Evolutionary conservation across 2,329 filamentous ascomycete genomes (phyloP), one percentile per base, ranked within the genome.

Genomic region (Nemania serpens): DNA sequence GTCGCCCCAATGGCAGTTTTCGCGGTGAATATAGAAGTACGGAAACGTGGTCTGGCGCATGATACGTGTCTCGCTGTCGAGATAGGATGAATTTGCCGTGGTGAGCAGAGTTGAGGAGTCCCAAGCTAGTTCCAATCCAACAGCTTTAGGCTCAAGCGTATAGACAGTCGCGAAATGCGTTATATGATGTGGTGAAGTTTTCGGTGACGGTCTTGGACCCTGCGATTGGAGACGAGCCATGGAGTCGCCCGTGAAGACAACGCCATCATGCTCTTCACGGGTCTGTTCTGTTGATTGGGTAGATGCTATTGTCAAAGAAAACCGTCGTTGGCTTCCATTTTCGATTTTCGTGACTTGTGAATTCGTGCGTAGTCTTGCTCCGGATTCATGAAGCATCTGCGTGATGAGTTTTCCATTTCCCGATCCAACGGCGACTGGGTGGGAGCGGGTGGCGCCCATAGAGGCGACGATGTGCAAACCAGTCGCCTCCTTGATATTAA

Each of bases 391-490:
- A 41, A 51, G 13, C 34, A 51, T 51, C 34, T 10, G 48, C 1
- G 17, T 51, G 10, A 51, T 12, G 3, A 51, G 34, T 11, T 25
- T 29, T 1, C 5, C 34, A 17, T 51, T 51, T 22, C 48, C 48
- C 34, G 48, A 22, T 17, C 2, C 5, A 22, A 50, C 25, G 34
- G 36, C 20, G 13, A 51, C 11, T 7, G 48, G 34, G 3, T 12
- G 2, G 2, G 43, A 12, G n/a, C 43, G 42, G 13, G 18, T 33
- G 4, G 43, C 29, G 22, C 43, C 43, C 2, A 47, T 47, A 39
- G 48, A 51, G 39, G 48, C 18, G 10, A 51, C 48, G 12, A 41
- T 17, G 11, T 51, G 48, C 34, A 51, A 51, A 5, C 48, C 48
- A 11, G 6, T n/a, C 48, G 48, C 48, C 18, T 51, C 11, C 5